A percentile compares a stretch with the other conserved stretches of the same genome.
These are phyloP conservation scores for Allomyces macrogynus DNA, from an alignment of 192 early-diverging fungal species.

Conservation along the genomic window DNA sequence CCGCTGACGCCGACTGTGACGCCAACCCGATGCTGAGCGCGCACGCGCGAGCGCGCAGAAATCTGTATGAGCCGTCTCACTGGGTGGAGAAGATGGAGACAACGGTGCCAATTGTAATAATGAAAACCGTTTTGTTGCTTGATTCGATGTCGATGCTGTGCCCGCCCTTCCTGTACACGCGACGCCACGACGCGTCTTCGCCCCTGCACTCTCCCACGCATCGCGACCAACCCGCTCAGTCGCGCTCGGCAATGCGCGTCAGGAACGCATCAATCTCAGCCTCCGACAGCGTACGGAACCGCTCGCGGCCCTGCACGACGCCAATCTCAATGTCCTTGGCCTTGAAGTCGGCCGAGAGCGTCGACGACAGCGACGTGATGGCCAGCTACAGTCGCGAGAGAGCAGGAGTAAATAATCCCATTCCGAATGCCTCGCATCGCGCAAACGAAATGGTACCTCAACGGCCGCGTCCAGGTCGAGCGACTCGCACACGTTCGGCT, in stretches of 20 bases:
- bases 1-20: no score
- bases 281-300: slow-evolving; percentile 55
- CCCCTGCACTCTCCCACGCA: no score
- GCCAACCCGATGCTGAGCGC: no score
- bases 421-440: not conserved
- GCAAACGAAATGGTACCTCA: slow-evolving; percentile 36
- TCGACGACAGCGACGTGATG: slow-evolving; percentile 77
- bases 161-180: no score
- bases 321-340: slow-evolving; percentile 89
- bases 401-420: not conserved
- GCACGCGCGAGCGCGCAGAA: no score
- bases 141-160: no score
- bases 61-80: no score
- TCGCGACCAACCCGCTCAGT: slow-evolving; percentile 18
- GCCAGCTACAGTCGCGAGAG: slow-evolving; percentile 40
- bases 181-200: no score
- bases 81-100: no score
- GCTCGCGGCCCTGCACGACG: slow-evolving; percentile 53
- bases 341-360: slow-evolving; percentile 89
- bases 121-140: no score
- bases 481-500: slow-evolving; percentile 31
- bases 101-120: no score
- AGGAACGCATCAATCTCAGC: slow-evolving; percentile 78
- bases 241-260: slow-evolving; percentile 68
- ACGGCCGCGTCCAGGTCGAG: slow-evolving; percentile 69